Conservation (phyloP, 177 flowering plant genomes). For the Telopea speciosissima region DNA sequence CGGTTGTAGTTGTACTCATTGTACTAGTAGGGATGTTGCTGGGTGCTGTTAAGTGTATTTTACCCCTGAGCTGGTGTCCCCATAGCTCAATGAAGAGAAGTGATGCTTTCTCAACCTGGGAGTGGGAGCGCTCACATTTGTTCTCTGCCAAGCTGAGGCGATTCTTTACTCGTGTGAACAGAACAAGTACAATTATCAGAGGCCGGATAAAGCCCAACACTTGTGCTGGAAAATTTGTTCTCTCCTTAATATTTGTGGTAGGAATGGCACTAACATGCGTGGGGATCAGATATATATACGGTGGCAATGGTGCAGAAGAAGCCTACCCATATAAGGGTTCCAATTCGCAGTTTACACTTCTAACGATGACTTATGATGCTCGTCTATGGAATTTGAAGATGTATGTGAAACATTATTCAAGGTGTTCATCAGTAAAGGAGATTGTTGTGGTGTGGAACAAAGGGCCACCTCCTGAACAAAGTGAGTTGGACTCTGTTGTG, state of each 20-base stretch:
- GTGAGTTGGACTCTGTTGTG: slow-evolving; percentile 68
- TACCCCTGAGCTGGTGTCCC: slow-evolving; percentile 59
- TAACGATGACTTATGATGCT: slow-evolving; percentile 87
- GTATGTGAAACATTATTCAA: slow-evolving; percentile 80
- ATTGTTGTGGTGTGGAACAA: slow-evolving; percentile 93
- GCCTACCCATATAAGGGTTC: slow-evolving; percentile 56
- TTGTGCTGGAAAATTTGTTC: slow-evolving; percentile 34
- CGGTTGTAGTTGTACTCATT: slow-evolving; percentile 32
- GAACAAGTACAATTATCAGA: slow-evolving; percentile 33
- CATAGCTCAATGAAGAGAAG: slow-evolving; percentile 47
- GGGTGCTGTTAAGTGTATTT: slow-evolving; percentile 60
- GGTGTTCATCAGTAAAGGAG: slow-evolving; percentile 78
- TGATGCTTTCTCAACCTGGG: slow-evolving; percentile 40
- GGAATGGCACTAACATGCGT: slow-evolving; percentile 46
- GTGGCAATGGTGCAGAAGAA: slow-evolving; percentile 74
- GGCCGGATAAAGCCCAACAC: slow-evolving; percentile 46
- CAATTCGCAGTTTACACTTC: slow-evolving; percentile 76
- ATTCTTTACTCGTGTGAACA: slow-evolving; percentile 51
- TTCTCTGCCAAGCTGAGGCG: slow-evolving; percentile 48
- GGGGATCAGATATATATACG: slow-evolving; percentile 49
- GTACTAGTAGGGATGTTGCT: slow-evolving; percentile 49
- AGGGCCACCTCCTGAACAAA: slow-evolving; percentile 49
- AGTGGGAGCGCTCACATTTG: slow-evolving; percentile 46
- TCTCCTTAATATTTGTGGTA: slow-evolving; percentile 26
- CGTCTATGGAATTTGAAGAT: slow-evolving; percentile 87